Evolutionary conservation across 768 basidiomycete species (phyloP), one percentile per base, ranked within the genome.

Genomic region (Kondoa subrosea): DNA sequence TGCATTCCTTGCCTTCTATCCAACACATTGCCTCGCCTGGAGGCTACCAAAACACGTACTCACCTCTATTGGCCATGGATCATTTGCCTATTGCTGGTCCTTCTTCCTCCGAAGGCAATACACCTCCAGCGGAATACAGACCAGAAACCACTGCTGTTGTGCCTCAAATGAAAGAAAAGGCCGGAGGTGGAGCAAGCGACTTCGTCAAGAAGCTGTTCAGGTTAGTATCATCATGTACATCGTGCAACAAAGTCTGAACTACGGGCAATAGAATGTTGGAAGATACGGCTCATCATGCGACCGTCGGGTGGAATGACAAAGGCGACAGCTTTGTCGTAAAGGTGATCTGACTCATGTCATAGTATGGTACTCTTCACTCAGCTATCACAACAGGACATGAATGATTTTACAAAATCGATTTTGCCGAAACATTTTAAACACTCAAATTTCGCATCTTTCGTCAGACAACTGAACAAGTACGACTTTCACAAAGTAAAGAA

Each of bases 401-500:
- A 89, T 78, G 89, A 91, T 73, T 93, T 93, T 78, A 91, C 91
- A 40, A 91, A 89, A 77, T 62, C 81, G 30, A 87, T 92, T 76
- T 82, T 93, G 4, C 90, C 90, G 4, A 85, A 87, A 40, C 85
- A 91, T 81, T 93, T 93, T 84, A 91, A 92, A 77, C 90, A 93
- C 76, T 89, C 87, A 4, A 93, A 93, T 75, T 93, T 93, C 77
- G 90, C 90, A 32, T 84, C 83, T 66, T 93, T 93, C 75, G 91
- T 93, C 3, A 32, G 64, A 12, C 91, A 93, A 77, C 81, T 93
- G 34, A 93, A 93, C 81, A 93, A 92, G 77, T 93, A 93, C 76
- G 91, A 92, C 78, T 93, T 93, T 72, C 91, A 92, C 81, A 93
- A 93, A 81, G 84, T 91, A 71, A 92, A 91, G 77, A 89, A 88